Evolutionary conservation across 331 rosid genomes (phyloP).

Genomic region (Quercus phellos): DNA sequence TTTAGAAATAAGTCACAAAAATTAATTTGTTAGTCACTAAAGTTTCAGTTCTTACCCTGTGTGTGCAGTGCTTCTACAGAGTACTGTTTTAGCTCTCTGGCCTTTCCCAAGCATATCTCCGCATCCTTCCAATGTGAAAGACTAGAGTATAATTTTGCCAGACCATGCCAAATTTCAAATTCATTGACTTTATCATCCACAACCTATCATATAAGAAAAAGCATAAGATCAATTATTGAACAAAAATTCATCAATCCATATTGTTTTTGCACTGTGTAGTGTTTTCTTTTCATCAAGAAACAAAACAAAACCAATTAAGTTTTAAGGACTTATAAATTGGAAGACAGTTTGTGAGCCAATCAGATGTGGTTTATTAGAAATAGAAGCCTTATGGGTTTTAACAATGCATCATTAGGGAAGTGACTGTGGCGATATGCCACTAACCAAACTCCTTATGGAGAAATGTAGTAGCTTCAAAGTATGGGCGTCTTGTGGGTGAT

Average conservation of each 20-base stretch:
- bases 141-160: constrained; percentile 77
- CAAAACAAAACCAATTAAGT: background rate
- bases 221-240: background rate
- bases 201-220: constrained; percentile 36
- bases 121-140: constrained; percentile 94
- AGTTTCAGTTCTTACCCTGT: constrained; percentile 56
- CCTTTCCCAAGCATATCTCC: constrained; percentile 86
- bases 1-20: constrained; percentile 7
- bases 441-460: no score
- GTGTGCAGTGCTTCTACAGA: constrained; percentile 57
- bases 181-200: constrained; percentile 64
- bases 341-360: no score
- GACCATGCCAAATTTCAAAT: constrained; percentile 90
- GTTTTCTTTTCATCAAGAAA: background rate
- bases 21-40: background rate
- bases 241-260: constrained; percentile 5
- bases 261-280: background rate
- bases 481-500: no score
- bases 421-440: no score
- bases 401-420: no score
- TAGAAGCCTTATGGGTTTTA: no score
- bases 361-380: no score
- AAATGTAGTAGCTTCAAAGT: no score
- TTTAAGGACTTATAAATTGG: background rate
- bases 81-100: constrained; percentile 54